A percentile compares a stretch with the other conserved stretches of the same genome.
phyloP scores from a whole-genome alignment of 306 rosid genomes.

The Vachellia collinsii region DNA sequence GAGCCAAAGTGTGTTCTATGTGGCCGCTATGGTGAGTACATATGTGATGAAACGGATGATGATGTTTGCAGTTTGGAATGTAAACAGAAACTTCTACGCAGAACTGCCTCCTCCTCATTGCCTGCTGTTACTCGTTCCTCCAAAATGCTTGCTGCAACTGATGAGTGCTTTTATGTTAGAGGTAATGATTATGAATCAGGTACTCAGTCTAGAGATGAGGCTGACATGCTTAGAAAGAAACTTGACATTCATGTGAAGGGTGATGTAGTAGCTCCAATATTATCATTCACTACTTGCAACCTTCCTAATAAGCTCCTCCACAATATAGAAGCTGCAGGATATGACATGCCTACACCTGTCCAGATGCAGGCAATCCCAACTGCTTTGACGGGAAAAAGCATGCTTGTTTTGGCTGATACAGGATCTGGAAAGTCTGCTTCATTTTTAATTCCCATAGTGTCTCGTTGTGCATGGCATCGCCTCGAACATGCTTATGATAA shows the following conservation, averaged over 20 bases:
- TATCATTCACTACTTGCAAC: slow-evolving; percentile 62
- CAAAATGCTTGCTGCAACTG: slow-evolving; percentile 54
- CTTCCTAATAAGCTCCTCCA: slow-evolving; percentile 71
- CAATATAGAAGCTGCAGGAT: slow-evolving; percentile 76
- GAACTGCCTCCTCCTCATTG: slow-evolving; percentile 37
- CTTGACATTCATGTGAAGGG: slow-evolving; percentile 72
- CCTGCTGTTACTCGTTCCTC: slow-evolving; percentile 38
- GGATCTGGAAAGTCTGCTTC: slow-evolving; percentile 91
- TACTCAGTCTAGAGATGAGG: slow-evolving; percentile 43
- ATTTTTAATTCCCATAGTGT: slow-evolving; percentile 67
- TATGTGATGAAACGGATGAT: slow-evolving; percentile 79
- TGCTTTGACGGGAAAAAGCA: slow-evolving; percentile 66
- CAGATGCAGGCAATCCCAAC: slow-evolving; percentile 95
- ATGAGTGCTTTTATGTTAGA: slow-evolving; percentile 80
- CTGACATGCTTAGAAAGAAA: slow-evolving; percentile 58
- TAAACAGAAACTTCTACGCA: slow-evolving; percentile 57
- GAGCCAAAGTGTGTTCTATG: slow-evolving; percentile 79
- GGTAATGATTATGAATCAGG: slow-evolving; percentile 43
- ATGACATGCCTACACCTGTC: slow-evolving; percentile 82
- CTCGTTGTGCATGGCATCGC: slow-evolving; percentile 55
- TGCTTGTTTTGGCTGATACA: slow-evolving; percentile 78
- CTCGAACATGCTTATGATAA: slow-evolving; percentile 34
- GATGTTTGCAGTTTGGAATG: slow-evolving; percentile 91
- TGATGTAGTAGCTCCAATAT: slow-evolving; percentile 56
- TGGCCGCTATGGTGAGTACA: slow-evolving; percentile 84